phyloP scores from a whole-genome alignment of 2,329 filamentous ascomycete genomes.

The Triangularia verruculosa region DNA sequence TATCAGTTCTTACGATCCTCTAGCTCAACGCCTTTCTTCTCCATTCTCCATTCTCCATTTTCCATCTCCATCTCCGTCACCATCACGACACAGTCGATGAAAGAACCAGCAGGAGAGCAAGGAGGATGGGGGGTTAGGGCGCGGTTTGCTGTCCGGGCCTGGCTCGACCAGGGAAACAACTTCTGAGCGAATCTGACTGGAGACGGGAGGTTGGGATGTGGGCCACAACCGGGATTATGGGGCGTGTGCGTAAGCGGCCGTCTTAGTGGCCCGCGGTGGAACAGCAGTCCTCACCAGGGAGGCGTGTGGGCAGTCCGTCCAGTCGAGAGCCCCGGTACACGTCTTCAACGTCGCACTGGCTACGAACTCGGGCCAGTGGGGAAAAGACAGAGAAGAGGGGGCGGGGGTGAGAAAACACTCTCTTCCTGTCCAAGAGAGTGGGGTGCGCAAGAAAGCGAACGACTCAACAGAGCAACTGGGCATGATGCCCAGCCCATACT shows the following conservation, averaged over 20 bases:
- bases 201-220: conserved; percentile 23
- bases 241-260: conserved; percentile 20
- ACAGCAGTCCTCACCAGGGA: conserved; percentile 15
- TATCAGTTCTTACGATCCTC: not conserved
- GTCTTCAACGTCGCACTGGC: conserved; percentile 20
- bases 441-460: conserved; percentile 10
- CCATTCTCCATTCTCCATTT: not conserved
- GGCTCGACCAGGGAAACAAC: conserved; percentile 22
- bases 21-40: not conserved
- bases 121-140: conserved; percentile 5
- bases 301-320: conserved; percentile 21
- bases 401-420: conserved; percentile 7
- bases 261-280: conserved; percentile 19
- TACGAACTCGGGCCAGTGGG: conserved; percentile 12
- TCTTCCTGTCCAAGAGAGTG: not conserved
- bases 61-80: too few species aligned
- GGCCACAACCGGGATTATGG: conserved; percentile 8
- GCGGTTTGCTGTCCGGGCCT: conserved; percentile 26
- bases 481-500: not conserved
- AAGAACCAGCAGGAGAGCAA: not conserved
- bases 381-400: conserved; percentile 10
- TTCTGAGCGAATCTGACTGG: conserved; percentile 20
- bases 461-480: not conserved
- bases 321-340: conserved; percentile 11
- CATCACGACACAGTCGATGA: too few species aligned